phyloP scores from a whole-genome alignment of 2,329 filamentous ascomycete species.

The Orbilia brochopaga region DNA sequence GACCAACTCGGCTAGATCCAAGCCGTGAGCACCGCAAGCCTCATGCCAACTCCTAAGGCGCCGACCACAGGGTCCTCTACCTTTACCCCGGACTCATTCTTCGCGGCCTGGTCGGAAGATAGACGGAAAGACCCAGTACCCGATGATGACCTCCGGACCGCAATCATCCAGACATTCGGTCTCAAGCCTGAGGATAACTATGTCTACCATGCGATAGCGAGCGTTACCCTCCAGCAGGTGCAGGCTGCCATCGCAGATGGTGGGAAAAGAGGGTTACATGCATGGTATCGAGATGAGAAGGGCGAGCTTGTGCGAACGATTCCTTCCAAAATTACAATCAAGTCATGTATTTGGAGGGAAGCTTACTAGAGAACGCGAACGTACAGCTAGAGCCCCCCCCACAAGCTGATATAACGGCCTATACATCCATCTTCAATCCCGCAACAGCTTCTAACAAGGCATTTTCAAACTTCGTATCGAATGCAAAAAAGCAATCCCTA shows the following conservation, averaged over 20 bases:
- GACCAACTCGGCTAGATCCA: no score
- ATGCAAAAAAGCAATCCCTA: conserved; percentile 70
- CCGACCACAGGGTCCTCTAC: conserved; percentile 58
- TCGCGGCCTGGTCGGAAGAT: conserved; percentile 59
- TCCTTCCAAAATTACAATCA: background rate
- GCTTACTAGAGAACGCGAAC: background rate
- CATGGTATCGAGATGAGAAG: conserved; percentile 62
- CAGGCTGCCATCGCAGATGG: conserved; percentile 62
- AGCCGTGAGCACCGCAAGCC: background rate
- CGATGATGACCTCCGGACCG: conserved; percentile 60
- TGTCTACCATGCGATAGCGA: conserved; percentile 62
- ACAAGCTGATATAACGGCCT: conserved; percentile 68
- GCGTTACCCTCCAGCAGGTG: conserved; percentile 62
- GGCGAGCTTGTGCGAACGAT: conserved; percentile 57
- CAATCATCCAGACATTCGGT: conserved; percentile 62
- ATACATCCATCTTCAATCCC: conserved; percentile 70
- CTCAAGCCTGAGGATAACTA: conserved; percentile 61
- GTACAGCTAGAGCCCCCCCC: conserved; percentile 60
- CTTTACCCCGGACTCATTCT: conserved; percentile 61
- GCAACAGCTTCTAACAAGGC: conserved; percentile 67
- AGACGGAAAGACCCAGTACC: conserved; percentile 57
- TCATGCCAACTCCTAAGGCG: conserved; percentile 17
- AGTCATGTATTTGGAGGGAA: background rate
- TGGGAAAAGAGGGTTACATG: conserved; percentile 61
- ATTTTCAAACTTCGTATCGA: conserved; percentile 68